Evolutionary conservation across 257 asterid species (phyloP).

Genomic region (Salvia rosmarinus): DNA sequence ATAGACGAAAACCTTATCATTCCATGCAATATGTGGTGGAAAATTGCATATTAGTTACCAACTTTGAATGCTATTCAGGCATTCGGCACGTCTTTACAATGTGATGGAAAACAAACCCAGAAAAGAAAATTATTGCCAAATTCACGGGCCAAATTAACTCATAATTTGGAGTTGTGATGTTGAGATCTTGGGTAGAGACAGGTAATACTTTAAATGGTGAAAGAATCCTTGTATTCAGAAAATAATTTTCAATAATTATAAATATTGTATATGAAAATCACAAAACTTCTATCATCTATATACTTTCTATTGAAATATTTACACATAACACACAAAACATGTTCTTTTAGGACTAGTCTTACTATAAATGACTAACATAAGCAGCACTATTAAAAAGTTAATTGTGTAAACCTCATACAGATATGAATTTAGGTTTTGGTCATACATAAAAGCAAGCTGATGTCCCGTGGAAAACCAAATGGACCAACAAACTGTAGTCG

Average conservation of each 20-base stretch:
- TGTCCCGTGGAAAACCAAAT: conserved; percentile 15
- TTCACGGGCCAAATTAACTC: background rate
- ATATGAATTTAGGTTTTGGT: background rate
- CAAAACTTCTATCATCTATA: background rate
- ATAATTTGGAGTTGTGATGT: background rate
- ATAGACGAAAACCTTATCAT: conserved; percentile 4
- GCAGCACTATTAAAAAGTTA: background rate
- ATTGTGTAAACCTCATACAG: background rate
- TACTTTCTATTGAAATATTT: background rate
- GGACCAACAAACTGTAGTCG: background rate
- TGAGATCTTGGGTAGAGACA: background rate
- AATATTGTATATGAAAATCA: background rate
- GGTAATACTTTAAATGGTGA: background rate
- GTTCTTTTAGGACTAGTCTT: background rate
- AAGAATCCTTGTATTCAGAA: background rate
- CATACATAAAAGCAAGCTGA: background rate
- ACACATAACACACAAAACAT: background rate
- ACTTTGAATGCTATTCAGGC: background rate
- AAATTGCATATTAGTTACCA: background rate
- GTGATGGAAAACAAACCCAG: background rate
- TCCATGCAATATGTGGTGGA: background rate
- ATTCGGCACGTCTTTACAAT: background rate
- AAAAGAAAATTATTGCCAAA: too few relatives aligned
- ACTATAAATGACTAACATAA: background rate
- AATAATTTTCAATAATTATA: background rate